Base-by-base conservation (phyloP, 208 protist species). In the Trypanosoma theileri region DNA sequence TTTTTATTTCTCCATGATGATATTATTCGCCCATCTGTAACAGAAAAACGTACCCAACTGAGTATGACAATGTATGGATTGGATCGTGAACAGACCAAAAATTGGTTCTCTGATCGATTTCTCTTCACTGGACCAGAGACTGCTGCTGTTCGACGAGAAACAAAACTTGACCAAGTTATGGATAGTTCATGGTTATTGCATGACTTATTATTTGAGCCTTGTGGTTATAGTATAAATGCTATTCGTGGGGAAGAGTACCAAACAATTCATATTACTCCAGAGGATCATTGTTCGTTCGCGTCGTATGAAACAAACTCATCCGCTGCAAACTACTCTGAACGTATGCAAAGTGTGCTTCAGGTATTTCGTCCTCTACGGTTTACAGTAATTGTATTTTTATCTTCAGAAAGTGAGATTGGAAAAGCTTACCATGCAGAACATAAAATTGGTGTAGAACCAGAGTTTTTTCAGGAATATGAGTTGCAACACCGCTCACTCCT, bases 221-320 rank as follows among this genome's bases (percentile, higher is more conserved):
- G 96, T 73, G 96, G 96, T 48, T 98, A 98, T 66, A 97, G 91
- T 70, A 86, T 98, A 53, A 98, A 98, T 77, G 93, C 91, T 19
- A 86, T 98, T 28, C 72, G 81, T 16, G 92, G 71, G 17, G 71
- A 65, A 46, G 80, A 91, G 69, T 98, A 98, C 78, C 94, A 89
- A 66, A 98, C 96, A 11, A 96, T 98, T 58, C 96, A 98, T 83
- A 96, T 98, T 75, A 98, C 96, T 54, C 96, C 96, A 0, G 94
- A 98, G 73, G 74, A 87, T 35, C 84, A 96, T 75, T 97, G 91
- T 79, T 95, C 84, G 24, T 98, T 97, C 69, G 96, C 89, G 16
- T 96, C 86, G 16, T 98, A 97, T 80, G 95, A 98, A 70, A 98
- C 96, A 19, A 98, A 98, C 81, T 83, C 66, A 41, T 72, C 71